phyloP scores from a whole-genome alignment of 1,284 basidiomycete species.

The Malassezia restricta region DNA sequence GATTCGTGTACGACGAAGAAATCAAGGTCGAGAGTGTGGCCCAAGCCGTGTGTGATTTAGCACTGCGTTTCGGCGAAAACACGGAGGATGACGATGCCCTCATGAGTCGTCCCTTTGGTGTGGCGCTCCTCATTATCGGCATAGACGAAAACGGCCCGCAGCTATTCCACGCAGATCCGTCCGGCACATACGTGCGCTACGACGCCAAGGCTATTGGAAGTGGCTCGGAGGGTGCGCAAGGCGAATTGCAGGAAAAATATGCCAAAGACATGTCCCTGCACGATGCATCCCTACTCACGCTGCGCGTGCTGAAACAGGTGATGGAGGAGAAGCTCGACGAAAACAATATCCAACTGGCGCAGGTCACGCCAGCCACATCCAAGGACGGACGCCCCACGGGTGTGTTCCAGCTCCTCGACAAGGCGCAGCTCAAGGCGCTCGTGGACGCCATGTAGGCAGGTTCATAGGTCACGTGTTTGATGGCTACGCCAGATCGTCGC shows the following conservation, averaged over 20 bases:
- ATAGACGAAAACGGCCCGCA: constrained; percentile 93
- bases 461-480: neutral
- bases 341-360: constrained; percentile 91
- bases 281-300: constrained; percentile 74
- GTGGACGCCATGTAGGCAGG: constrained; percentile 37
- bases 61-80: constrained; percentile 93
- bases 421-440: constrained; percentile 34
- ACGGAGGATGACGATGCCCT: constrained; percentile 89
- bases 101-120: constrained; percentile 83
- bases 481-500: neutral
- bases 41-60: constrained; percentile 94
- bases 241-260: constrained; percentile 93
- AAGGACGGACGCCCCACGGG: constrained; percentile 37
- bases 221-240: constrained; percentile 93
- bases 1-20: constrained; percentile 89
- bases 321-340: constrained; percentile 99
- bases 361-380: constrained; percentile 40
- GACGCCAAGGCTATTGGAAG: constrained; percentile 98
- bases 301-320: constrained; percentile 91
- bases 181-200: constrained; percentile 93
- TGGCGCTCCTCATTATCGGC: constrained; percentile 90
- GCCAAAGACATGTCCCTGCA: constrained; percentile 77
- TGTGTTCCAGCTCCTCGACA: constrained; percentile 39
- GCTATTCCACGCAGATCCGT: constrained; percentile 85
- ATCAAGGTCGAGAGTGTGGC: constrained; percentile 76